A percentile compares a stretch with the other conserved stretches of the same genome.
phyloP scores from a whole-genome alignment of 1,284 basidiomycete species.

The Pisolithus thermaeus region DNA sequence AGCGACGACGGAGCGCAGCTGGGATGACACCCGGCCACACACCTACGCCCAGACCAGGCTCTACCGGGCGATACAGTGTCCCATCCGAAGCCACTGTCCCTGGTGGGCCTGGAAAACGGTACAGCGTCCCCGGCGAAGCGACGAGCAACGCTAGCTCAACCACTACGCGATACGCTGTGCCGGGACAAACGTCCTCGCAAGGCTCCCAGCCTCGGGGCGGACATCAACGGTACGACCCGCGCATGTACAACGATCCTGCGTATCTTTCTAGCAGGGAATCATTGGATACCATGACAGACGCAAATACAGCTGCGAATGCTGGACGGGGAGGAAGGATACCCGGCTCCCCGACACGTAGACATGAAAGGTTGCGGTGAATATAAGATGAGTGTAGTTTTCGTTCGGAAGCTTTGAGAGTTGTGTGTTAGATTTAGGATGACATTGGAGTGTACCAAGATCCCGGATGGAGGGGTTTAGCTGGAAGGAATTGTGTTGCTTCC shows the following conservation, averaged over 20 bases:
- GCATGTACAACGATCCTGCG: conserved; percentile 21
- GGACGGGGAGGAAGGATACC: conserved; percentile 15
- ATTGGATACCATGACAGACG: conserved; percentile 19
- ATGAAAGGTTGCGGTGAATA: conserved; percentile 8
- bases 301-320: conserved; percentile 21
- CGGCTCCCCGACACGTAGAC: conserved; percentile 21
- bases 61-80: background rate
- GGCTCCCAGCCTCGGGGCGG: conserved; percentile 17
- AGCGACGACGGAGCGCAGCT: conserved; percentile 18
- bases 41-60: background rate
- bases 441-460: no score
- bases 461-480: no score
- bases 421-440: no score
- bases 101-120: background rate
- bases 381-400: no score
- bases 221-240: conserved; percentile 18
- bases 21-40: conserved; percentile 23
- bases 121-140: background rate
- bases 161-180: conserved; percentile 4
- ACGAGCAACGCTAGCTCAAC: conserved; percentile 2
- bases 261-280: conserved; percentile 22
- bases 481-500: no score
- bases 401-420: no score
- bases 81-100: background rate
- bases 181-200: conserved; percentile 20